A percentile compares a stretch with the other conserved stretches of the same genome.
Conservation (phyloP, 1,284 basidiomycete genomes). For the Polyporus tsugae region DNA sequence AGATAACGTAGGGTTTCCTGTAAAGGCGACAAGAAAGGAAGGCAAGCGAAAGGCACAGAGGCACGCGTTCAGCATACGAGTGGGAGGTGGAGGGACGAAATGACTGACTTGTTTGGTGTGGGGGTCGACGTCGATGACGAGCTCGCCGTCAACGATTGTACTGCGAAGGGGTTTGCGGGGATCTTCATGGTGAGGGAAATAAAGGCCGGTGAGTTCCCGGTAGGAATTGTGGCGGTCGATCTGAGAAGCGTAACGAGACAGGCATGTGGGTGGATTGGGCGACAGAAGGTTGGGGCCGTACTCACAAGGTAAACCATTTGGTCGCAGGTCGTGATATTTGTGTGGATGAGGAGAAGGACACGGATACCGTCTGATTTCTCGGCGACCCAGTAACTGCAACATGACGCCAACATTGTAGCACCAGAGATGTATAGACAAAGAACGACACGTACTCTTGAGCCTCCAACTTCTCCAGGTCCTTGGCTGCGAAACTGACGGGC, state of each 20-base stretch:
- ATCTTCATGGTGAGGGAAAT: slow-evolving; percentile 89
- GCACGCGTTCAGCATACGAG: slow-evolving; percentile 8
- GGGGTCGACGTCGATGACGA: slow-evolving; percentile 91
- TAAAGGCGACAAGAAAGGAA: slow-evolving; percentile 7
- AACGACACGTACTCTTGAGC: slow-evolving; percentile 74
- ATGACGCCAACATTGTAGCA: slow-evolving; percentile 13
- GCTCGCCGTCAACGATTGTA: slow-evolving; percentile 93
- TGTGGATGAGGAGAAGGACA: slow-evolving; percentile 87
- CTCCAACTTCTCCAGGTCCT: slow-evolving; percentile 81
- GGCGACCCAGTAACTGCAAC: slow-evolving; percentile 94
- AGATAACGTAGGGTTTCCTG: slow-evolving; percentile 86
- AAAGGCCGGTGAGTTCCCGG: slow-evolving; percentile 76
- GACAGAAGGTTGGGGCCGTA: slow-evolving; percentile 13
- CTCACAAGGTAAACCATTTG: slow-evolving; percentile 88
- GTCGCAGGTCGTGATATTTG: slow-evolving; percentile 65
- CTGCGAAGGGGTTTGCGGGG: slow-evolving; percentile 72
- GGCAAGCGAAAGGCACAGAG: slow-evolving; percentile 20
- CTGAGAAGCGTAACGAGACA: slow-evolving; percentile 50
- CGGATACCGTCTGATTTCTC: slow-evolving; percentile 99
- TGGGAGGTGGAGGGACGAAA: slow-evolving; percentile 1
- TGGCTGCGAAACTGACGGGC: slow-evolving; percentile 85
- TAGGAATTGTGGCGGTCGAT: slow-evolving; percentile 96
- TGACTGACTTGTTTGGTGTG: slow-evolving; percentile 65
- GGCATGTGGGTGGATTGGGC: slow-evolving; percentile 1
- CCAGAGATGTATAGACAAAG: slow-evolving; percentile 11